These are phyloP conservation scores for Fragaria ananassa DNA, from an alignment of 306 rosid species.

Conservation along the genomic window DNA sequence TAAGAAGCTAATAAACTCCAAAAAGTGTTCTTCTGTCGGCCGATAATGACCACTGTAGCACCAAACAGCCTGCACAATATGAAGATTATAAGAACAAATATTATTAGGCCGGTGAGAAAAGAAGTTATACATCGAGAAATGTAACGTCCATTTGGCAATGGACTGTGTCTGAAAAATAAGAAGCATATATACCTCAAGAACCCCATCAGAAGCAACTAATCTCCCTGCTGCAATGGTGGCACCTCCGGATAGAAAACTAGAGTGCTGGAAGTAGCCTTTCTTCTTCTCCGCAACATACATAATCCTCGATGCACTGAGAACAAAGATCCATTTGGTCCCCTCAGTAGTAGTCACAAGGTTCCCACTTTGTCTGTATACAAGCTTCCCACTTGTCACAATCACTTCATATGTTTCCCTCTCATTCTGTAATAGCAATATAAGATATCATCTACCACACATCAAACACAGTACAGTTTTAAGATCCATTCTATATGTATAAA, in stretches of 20 bases:
- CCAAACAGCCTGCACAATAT: slow-evolving; percentile 70
- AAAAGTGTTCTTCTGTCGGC: slow-evolving; percentile 66
- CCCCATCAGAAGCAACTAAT: slow-evolving; percentile 58
- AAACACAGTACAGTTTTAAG: background rate
- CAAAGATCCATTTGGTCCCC: slow-evolving; percentile 87
- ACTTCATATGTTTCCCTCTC: slow-evolving; percentile 79
- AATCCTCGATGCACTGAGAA: slow-evolving; percentile 61
- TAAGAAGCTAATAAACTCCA: slow-evolving; percentile 61
- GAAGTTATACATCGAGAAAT: background rate
- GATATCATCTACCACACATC: background rate
- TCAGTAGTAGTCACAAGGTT: slow-evolving; percentile 44
- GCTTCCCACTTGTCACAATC: slow-evolving; percentile 46
- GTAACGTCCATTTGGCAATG: background rate
- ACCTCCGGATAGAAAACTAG: slow-evolving; percentile 83
- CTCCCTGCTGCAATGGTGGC: slow-evolving; percentile 83
- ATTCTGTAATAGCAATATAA: slow-evolving; percentile 40
- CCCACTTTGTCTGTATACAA: slow-evolving; percentile 49
- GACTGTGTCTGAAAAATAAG: background rate
- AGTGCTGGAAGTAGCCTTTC: slow-evolving; percentile 82
- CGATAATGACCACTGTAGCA: slow-evolving; percentile 83
- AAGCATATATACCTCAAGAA: slow-evolving; percentile 46
- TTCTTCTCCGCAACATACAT: slow-evolving; percentile 71
- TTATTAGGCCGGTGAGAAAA: background rate
- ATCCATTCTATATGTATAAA: background rate
- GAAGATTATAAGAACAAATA: slow-evolving; percentile 8